phyloP scores from a whole-genome alignment of 1,139 yeast species.

The Candida mesenterica region DNA sequence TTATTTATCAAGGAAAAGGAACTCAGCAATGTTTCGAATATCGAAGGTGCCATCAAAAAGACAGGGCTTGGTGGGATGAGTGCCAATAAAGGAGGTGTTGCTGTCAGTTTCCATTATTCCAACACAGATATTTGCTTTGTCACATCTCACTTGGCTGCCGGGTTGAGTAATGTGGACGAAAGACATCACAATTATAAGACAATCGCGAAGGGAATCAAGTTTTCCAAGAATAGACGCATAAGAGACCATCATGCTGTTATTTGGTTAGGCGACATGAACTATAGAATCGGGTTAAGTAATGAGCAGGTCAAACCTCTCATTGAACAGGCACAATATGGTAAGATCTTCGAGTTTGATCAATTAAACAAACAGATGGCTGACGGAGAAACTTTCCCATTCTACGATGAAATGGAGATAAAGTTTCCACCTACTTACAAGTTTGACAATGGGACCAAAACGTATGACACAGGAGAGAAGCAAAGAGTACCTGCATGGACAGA shows the following conservation, averaged over 20 bases:
- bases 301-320: constrained; percentile 59
- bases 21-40: constrained; percentile 53
- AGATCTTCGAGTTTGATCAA: constrained; percentile 73
- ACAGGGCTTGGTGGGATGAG: constrained; percentile 77
- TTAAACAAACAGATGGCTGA: constrained; percentile 66
- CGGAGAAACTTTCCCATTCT: constrained; percentile 65
- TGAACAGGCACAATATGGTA: constrained; percentile 47
- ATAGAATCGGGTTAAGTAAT: constrained; percentile 68
- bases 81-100: constrained; percentile 94
- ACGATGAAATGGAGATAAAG: constrained; percentile 70
- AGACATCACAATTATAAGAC: constrained; percentile 72
- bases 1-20: constrained; percentile 25
- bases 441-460: constrained; percentile 86
- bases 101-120: constrained; percentile 76
- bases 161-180: constrained; percentile 71
- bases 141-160: constrained; percentile 88
- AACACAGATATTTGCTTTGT: constrained; percentile 34
- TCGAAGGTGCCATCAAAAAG: constrained; percentile 78
- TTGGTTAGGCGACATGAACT: constrained; percentile 93
- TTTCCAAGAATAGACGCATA: constrained; percentile 48
- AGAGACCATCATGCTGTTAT: constrained; percentile 82
- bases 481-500: constrained; percentile 98
- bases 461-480: constrained; percentile 66
- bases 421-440: constrained; percentile 92
- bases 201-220: constrained; percentile 57